phyloP scores from a whole-genome alignment of 2,329 filamentous ascomycete species.

The Pseudocercospora ulei region DNA sequence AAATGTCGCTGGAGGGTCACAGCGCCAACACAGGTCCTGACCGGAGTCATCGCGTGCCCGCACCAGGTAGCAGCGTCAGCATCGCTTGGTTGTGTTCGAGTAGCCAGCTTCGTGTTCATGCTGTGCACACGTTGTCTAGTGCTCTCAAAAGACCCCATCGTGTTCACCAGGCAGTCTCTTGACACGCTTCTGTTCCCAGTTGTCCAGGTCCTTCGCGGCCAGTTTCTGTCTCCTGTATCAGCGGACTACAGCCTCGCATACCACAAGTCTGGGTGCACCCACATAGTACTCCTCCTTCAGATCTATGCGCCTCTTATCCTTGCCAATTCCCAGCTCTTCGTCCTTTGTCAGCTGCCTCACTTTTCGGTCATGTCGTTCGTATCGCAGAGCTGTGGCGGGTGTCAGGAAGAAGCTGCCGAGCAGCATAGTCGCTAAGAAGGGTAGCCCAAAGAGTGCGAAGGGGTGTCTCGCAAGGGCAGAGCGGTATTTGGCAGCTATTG shows the following conservation, averaged over 20 bases:
- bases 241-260: slow-evolving; percentile 21
- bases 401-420: slow-evolving; percentile 90
- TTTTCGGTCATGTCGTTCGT: slow-evolving; percentile 85
- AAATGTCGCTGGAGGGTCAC: no score
- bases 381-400: slow-evolving; percentile 83
- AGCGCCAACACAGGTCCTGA: no score
- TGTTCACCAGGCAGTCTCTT: slow-evolving; percentile 80
- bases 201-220: slow-evolving; percentile 80
- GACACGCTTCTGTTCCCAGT: slow-evolving; percentile 95
- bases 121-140: neutral
- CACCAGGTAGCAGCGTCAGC: no score
- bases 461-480: slow-evolving; percentile 64
- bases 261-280: slow-evolving; percentile 36
- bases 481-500: slow-evolving; percentile 68
- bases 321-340: slow-evolving; percentile 74
- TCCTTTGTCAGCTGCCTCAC: slow-evolving; percentile 76
- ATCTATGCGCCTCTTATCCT: slow-evolving; percentile 59
- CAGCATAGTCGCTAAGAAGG: slow-evolving; percentile 82
- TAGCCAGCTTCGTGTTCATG: neutral
- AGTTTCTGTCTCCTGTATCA: slow-evolving; percentile 49
- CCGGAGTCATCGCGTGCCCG: no score
- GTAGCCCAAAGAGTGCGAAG: slow-evolving; percentile 86
- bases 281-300: slow-evolving; percentile 84
- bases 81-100: no score
- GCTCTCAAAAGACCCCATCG: slow-evolving; percentile 61